Conservation (phyloP, 2,329 filamentous ascomycete genomes). For the Exophiala lecanii-corni region DNA sequence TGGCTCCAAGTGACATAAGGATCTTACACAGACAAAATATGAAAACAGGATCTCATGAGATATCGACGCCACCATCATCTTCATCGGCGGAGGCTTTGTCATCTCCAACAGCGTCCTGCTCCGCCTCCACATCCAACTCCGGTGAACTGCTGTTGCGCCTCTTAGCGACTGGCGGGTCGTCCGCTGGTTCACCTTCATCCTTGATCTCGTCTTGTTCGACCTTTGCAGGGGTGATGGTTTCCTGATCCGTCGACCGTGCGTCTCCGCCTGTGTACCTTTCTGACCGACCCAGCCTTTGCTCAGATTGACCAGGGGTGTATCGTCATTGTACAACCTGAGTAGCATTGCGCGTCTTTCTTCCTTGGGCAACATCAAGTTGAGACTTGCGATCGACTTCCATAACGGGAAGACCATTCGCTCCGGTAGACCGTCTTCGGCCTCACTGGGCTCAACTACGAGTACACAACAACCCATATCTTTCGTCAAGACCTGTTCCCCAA, state of each 20-base stretch:
- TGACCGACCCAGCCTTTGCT: slow-evolving; percentile 17
- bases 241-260: neutral
- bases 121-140: slow-evolving; percentile 7
- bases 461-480: slow-evolving; percentile 91
- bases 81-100: slow-evolving; percentile 9
- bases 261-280: slow-evolving; percentile 4
- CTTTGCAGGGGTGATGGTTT: no score
- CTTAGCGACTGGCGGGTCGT: no score
- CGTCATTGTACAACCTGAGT: slow-evolving; percentile 84
- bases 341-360: slow-evolving; percentile 93
- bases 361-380: slow-evolving; percentile 98
- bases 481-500: slow-evolving; percentile 74
- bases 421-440: slow-evolving; percentile 54
- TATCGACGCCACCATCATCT: slow-evolving; percentile 16
- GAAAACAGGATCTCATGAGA: slow-evolving; percentile 8
- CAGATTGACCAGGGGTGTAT: slow-evolving; percentile 72
- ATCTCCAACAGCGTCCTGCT: neutral
- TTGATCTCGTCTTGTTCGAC: slow-evolving; percentile 3
- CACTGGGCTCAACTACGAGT: slow-evolving; percentile 72
- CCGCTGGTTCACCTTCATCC: no score
- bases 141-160: slow-evolving; percentile 20
- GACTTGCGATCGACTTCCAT: slow-evolving; percentile 85
- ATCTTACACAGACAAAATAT: neutral
- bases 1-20: no score
- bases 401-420: slow-evolving; percentile 86